Percentiles rank a stretch among this genome's conserved stretches.
phyloP scores from a whole-genome alignment of 2,329 filamentous ascomycete species.

The Xylaria sp. region DNA sequence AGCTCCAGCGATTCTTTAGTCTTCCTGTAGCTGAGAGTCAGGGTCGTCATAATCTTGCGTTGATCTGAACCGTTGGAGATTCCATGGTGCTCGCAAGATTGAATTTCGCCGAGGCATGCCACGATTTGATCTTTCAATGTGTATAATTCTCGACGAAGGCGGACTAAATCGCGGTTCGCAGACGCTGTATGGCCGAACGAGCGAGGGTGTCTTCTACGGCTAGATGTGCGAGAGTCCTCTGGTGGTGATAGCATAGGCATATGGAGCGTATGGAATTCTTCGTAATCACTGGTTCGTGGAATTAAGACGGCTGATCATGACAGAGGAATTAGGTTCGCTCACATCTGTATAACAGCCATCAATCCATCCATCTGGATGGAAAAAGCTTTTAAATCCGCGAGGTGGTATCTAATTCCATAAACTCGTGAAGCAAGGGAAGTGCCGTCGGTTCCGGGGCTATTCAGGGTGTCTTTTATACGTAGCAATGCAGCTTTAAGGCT shows the following conservation, averaged over 20 bases:
- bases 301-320: slow-evolving; percentile 8
- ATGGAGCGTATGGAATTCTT: slow-evolving; percentile 36
- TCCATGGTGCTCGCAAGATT: slow-evolving; percentile 15
- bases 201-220: not conserved
- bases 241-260: slow-evolving; percentile 3
- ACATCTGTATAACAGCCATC: slow-evolving; percentile 41
- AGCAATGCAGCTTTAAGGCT: slow-evolving; percentile 39
- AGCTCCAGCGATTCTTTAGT: slow-evolving; percentile 38
- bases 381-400: slow-evolving; percentile 28
- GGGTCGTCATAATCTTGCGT: not conserved
- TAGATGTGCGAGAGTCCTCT: not conserved
- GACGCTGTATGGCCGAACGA: not conserved
- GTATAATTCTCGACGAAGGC: slow-evolving; percentile 43
- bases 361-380: slow-evolving; percentile 39
- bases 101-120: slow-evolving; percentile 37
- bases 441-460: not conserved
- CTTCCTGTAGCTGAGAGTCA: slow-evolving; percentile 29
- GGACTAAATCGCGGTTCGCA: slow-evolving; percentile 20
- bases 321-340: not conserved
- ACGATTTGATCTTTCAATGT: slow-evolving; percentile 43
- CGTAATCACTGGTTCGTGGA: slow-evolving; percentile 39
- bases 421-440: not conserved
- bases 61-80: slow-evolving; percentile 11
- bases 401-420: not conserved
- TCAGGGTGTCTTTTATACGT: slow-evolving; percentile 30